phyloP scores from a whole-genome alignment of 176 grass and related monocot genomes.

The Rhynchospora breviuscula region DNA sequence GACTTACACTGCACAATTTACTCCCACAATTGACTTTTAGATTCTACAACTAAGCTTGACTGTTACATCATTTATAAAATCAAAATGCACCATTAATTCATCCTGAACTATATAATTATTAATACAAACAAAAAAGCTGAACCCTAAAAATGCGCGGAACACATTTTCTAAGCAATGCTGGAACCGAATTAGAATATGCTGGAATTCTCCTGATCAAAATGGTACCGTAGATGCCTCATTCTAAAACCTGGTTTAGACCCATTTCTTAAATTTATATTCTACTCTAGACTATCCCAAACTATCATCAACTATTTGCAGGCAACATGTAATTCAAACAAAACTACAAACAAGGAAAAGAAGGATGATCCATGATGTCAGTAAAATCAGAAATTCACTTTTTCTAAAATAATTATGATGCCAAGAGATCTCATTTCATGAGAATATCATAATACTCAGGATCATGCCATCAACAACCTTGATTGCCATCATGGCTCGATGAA shows the following conservation, averaged over 20 bases:
- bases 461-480: constrained; percentile 91
- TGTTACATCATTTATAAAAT: background rate
- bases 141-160: background rate
- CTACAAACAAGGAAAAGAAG: background rate
- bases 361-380: background rate
- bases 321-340: background rate
- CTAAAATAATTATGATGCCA: background rate
- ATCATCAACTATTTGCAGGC: background rate
- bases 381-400: background rate
- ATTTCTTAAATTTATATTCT: background rate
- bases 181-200: background rate
- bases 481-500: constrained; percentile 95
- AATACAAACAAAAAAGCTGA: background rate
- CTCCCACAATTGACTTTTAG: background rate
- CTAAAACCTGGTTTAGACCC: background rate
- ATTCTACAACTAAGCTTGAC: background rate
- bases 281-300: background rate
- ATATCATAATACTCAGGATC: constrained; percentile 95
- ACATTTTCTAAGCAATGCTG: background rate
- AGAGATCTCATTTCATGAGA: constrained; percentile 79
- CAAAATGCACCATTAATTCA: background rate
- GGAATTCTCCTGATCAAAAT: background rate
- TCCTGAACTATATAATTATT: background rate
- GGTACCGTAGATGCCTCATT: background rate
- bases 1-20: background rate